These are phyloP conservation scores for Coelastrella sp. DNA, from an alignment of 139 green algal species.

Conservation along the genomic window DNA sequence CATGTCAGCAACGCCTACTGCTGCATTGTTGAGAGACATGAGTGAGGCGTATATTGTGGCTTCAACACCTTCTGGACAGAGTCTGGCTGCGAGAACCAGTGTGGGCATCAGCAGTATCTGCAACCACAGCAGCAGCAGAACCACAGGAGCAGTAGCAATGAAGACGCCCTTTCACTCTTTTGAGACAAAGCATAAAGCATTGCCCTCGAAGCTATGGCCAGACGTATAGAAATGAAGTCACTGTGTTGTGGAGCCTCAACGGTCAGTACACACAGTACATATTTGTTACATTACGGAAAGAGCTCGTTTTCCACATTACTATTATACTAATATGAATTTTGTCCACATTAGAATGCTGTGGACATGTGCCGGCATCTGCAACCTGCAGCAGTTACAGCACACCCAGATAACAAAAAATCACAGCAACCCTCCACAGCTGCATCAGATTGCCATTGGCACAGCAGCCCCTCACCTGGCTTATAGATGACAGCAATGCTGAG, in stretches of 20 bases:
- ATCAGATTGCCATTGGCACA: too few relatives aligned
- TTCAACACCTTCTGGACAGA: constrained; percentile 20
- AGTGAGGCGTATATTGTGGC: constrained; percentile 27
- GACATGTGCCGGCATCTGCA: too few relatives aligned
- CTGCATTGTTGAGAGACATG: constrained; percentile 39
- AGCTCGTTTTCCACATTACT: too few relatives aligned
- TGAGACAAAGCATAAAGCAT: too few relatives aligned
- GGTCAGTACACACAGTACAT: background rate
- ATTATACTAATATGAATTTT: too few relatives aligned
- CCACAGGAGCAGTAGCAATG: background rate
- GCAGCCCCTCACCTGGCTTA: constrained; percentile 38
- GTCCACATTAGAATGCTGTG: background rate
- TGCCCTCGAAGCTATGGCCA: too few relatives aligned
- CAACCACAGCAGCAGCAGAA: background rate
- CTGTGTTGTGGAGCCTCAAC: background rate
- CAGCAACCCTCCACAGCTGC: too few relatives aligned
- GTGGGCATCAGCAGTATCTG: constrained; percentile 42
- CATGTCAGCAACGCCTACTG: background rate
- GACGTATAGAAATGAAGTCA: too few relatives aligned
- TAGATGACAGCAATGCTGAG: constrained; percentile 30
- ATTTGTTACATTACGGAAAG: background rate
- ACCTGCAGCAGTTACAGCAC: too few relatives aligned
- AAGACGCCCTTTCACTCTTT: background rate
- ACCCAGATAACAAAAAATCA: too few relatives aligned
- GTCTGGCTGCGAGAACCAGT: constrained; percentile 34